Conservation (phyloP, 306 rosid species). For the Datisca glomerata region DNA sequence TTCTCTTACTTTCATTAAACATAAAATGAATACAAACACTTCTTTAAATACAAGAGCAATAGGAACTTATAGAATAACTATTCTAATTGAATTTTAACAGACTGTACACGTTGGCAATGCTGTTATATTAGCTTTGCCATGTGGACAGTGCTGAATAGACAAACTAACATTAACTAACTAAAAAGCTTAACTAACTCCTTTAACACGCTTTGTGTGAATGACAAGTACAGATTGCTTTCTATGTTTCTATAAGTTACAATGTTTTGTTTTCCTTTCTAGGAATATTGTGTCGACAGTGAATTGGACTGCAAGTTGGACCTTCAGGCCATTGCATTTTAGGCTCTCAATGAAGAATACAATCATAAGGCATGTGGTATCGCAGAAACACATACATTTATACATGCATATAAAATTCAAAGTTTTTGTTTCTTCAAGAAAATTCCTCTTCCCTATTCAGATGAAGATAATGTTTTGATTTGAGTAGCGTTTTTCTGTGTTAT, state of each 20-base stretch:
- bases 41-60: too few relatives aligned
- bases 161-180: too few relatives aligned
- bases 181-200: too few relatives aligned
- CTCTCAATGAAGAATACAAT: conserved; percentile 95
- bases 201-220: too few relatives aligned
- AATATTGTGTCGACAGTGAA: conserved; percentile 91
- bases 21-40: too few relatives aligned
- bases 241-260: not conserved
- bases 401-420: not conserved
- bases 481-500: conserved; percentile 94
- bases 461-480: not conserved
- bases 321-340: conserved; percentile 76
- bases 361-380: conserved; percentile 53
- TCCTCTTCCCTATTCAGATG: not conserved
- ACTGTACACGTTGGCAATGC: too few relatives aligned
- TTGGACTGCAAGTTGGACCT: conserved; percentile 93
- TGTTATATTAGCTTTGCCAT: too few relatives aligned
- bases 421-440: not conserved
- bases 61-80: too few relatives aligned
- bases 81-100: too few relatives aligned
- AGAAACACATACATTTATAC: not conserved
- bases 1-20: too few relatives aligned
- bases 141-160: too few relatives aligned
- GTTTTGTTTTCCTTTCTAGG: conserved; percentile 25
- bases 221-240: not conserved